phyloP scores from a whole-genome alignment of 352 stramenopile genomes.

The Phytophthora multivora region DNA sequence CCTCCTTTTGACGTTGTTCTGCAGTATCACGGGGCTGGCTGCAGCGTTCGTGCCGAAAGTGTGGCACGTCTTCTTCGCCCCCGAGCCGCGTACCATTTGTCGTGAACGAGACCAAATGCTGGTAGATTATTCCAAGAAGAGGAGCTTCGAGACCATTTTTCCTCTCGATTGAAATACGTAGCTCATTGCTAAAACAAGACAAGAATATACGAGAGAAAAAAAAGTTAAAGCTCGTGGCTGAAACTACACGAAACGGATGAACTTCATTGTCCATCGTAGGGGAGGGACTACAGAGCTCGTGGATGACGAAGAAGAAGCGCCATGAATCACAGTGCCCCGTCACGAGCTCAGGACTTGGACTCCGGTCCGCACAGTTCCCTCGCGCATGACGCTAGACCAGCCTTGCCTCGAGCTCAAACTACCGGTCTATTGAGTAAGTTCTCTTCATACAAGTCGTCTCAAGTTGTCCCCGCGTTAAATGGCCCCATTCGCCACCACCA shows the following conservation, averaged over 20 bases:
- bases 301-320: constrained; percentile 4
- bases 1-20: constrained; percentile 42
- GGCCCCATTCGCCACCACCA: neutral
- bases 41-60: constrained; percentile 38
- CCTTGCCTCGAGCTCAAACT: neutral
- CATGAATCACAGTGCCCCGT: constrained; percentile 22
- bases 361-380: constrained; percentile 12
- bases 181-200: neutral
- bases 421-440: constrained; percentile 4
- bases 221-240: neutral
- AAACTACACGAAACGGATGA: constrained; percentile 18
- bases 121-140: constrained; percentile 20
- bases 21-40: constrained; percentile 33
- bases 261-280: neutral
- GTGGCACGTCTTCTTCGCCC: constrained; percentile 41
- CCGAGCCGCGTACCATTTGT: constrained; percentile 52
- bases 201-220: neutral
- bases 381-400: constrained; percentile 2
- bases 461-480: constrained; percentile 11
- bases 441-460: constrained; percentile 8
- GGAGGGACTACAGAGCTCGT: too few species aligned
- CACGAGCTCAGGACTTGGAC: constrained; percentile 7
- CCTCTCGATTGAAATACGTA: constrained; percentile 19
- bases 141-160: constrained; percentile 43
- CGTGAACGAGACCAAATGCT: constrained; percentile 50